Percentiles rank a stretch among this genome's conserved stretches.
These are phyloP conservation scores for Candida stauntonica DNA, from an alignment of 805 yeast species.

Conservation along the genomic window DNA sequence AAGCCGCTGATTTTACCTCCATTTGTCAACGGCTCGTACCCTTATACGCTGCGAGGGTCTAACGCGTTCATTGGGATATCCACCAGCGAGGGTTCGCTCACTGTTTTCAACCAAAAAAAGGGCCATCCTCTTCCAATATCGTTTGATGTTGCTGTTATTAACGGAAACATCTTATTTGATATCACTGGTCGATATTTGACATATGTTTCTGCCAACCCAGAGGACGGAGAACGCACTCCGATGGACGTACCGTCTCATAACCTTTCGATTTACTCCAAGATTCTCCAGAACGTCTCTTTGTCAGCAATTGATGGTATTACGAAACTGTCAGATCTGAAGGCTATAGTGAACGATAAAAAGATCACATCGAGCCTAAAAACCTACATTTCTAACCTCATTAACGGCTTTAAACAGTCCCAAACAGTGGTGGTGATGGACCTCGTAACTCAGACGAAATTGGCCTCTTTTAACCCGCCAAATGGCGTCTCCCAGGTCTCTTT, in stretches of 20 bases:
- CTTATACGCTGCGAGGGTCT: slow-evolving; percentile 22
- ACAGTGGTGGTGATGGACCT: slow-evolving; percentile 47
- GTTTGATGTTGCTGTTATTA: slow-evolving; percentile 16
- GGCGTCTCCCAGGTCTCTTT: slow-evolving; percentile 58
- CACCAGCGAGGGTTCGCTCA: slow-evolving; percentile 28
- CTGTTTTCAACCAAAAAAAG: slow-evolving; percentile 21
- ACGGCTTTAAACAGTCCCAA: slow-evolving; percentile 20
- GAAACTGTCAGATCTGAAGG: slow-evolving; percentile 40
- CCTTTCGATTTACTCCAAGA: slow-evolving; percentile 21
- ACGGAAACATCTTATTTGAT: slow-evolving; percentile 42
- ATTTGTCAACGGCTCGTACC: slow-evolving; percentile 22
- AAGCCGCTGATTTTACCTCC: slow-evolving; percentile 27
- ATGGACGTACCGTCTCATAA: slow-evolving; percentile 20
- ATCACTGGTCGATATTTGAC: slow-evolving; percentile 34
- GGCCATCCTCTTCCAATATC: slow-evolving; percentile 18
- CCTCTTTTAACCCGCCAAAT: slow-evolving; percentile 52
- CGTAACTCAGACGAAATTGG: slow-evolving; percentile 33
- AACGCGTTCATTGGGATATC: slow-evolving; percentile 24
- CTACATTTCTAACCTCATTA: slow-evolving; percentile 17
- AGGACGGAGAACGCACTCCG: slow-evolving; percentile 7
- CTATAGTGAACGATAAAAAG: slow-evolving; percentile 11
- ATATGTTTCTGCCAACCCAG: slow-evolving; percentile 32
- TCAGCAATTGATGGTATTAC: slow-evolving; percentile 49
- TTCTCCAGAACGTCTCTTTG: slow-evolving; percentile 45
- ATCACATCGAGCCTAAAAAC: slow-evolving; percentile 12